Conservation (phyloP, 805 yeast species). For the Yamadazyma nakazawae region DNA sequence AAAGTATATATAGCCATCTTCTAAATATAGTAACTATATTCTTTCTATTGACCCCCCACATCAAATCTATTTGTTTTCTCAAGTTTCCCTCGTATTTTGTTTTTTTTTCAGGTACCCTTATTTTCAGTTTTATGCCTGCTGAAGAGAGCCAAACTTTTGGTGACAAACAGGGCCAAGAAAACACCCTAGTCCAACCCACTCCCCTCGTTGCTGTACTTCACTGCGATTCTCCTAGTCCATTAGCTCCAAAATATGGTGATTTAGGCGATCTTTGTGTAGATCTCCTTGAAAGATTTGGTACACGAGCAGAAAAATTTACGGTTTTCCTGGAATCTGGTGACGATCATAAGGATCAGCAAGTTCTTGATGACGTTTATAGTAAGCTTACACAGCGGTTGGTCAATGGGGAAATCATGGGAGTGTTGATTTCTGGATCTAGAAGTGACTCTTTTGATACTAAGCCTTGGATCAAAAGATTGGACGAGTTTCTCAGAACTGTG, state of each 20-base stretch:
- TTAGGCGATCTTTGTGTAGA: constrained; percentile 47
- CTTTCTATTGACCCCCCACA: constrained; percentile 6
- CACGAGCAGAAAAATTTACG: constrained; percentile 33
- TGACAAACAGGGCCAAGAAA: neutral
- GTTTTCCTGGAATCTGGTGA: constrained; percentile 25
- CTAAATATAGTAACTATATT: constrained; percentile 7
- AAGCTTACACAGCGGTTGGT: constrained; percentile 23
- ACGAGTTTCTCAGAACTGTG: constrained; percentile 27
- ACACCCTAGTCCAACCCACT: neutral
- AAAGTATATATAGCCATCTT: constrained; percentile 22
- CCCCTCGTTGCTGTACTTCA: constrained; percentile 36
- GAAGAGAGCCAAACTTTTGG: neutral
- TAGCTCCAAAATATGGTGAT: constrained; percentile 42
- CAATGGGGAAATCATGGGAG: constrained; percentile 30
- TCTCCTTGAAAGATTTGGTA: constrained; percentile 22
- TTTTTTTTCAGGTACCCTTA: neutral
- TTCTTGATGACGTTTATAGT: constrained; percentile 13
- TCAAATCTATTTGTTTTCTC: neutral
- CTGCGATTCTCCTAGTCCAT: constrained; percentile 34
- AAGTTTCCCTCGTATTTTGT: too few relatives aligned
- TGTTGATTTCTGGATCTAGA: constrained; percentile 54
- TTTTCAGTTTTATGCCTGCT: neutral
- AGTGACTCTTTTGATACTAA: constrained; percentile 42
- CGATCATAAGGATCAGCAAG: constrained; percentile 9
- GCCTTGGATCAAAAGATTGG: constrained; percentile 41